Percentiles rank a stretch among this genome's conserved stretches.
These are phyloP conservation scores for Hymenoscyphus albidus DNA, from an alignment of 2,329 filamentous ascomycete genomes.

Conservation along the genomic window DNA sequence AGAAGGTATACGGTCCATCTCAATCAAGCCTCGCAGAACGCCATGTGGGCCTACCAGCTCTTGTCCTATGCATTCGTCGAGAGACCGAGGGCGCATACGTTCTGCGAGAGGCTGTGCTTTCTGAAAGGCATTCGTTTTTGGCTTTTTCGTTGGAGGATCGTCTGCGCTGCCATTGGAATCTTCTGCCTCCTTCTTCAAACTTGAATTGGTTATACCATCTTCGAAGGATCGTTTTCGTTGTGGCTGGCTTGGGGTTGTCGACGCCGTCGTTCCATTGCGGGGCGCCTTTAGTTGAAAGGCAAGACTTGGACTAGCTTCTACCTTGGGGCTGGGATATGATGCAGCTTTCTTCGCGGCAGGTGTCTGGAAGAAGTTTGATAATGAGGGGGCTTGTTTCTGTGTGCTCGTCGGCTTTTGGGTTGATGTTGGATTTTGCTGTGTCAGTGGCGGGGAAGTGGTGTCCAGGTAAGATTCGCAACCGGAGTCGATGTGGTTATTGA, in stretches of 20 bases:
- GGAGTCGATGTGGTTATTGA: constrained; percentile 90
- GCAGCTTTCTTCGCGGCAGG: constrained; percentile 52
- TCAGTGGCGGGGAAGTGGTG: constrained; percentile 39
- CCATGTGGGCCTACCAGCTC: constrained; percentile 82
- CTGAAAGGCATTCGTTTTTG: constrained; percentile 60
- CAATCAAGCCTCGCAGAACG: constrained; percentile 82
- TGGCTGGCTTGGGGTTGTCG: constrained; percentile 23
- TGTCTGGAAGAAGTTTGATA: constrained; percentile 59
- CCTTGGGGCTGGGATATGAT: constrained; percentile 29
- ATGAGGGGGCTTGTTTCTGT: constrained; percentile 45
- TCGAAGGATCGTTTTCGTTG: constrained; percentile 34
- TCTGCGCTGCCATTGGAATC: constrained; percentile 9
- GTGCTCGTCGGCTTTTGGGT: constrained; percentile 3
- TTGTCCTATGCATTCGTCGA: constrained; percentile 87
- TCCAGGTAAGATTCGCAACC: constrained; percentile 67
- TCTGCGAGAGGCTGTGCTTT: constrained; percentile 83
- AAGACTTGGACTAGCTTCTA: constrained; percentile 36
- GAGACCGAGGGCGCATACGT: constrained; percentile 78
- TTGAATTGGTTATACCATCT: constrained; percentile 16
- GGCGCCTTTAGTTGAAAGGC: constrained; percentile 35
- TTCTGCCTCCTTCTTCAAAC: constrained; percentile 17
- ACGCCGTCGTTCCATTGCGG: constrained; percentile 23
- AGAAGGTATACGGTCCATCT: constrained; percentile 79
- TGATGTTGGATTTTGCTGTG: constrained; percentile 36
- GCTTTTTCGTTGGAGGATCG: constrained; percentile 52